A percentile compares a stretch with the other conserved stretches of the same genome.
These are phyloP conservation scores for Cenococcum geophilum DNA, from an alignment of 495 filamentous ascomycete species.

Conservation along the genomic window DNA sequence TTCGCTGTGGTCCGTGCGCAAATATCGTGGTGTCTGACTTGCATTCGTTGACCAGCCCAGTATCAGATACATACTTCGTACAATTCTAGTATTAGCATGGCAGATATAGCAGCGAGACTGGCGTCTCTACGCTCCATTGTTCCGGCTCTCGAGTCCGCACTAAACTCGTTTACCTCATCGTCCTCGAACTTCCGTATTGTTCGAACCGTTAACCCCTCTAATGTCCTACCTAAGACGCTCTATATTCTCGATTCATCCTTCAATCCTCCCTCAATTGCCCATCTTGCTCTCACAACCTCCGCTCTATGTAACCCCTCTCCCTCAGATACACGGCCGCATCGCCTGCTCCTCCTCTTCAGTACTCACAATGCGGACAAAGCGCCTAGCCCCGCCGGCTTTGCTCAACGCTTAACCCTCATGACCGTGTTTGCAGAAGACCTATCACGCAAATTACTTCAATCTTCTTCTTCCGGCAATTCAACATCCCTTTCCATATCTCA, in stretches of 20 bases:
- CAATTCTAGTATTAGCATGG: not conserved
- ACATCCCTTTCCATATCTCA: not conserved
- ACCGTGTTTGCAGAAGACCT: slow-evolving; percentile 66
- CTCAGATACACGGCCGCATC: slow-evolving; percentile 35
- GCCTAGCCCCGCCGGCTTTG: slow-evolving; percentile 72
- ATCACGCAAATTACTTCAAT: slow-evolving; percentile 14
- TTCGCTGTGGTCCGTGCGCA: not conserved
- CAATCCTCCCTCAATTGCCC: slow-evolving; percentile 86
- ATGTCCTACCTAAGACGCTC: slow-evolving; percentile 45
- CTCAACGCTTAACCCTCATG: slow-evolving; percentile 84
- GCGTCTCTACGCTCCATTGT: slow-evolving; percentile 20
- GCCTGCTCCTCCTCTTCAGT: slow-evolving; percentile 74
- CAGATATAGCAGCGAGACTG: slow-evolving; percentile 21
- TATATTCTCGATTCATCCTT: slow-evolving; percentile 92
- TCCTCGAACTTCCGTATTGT: slow-evolving; percentile 54
- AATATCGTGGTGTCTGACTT: too few relatives aligned
- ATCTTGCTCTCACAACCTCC: slow-evolving; percentile 65
- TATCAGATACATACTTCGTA: too few relatives aligned
- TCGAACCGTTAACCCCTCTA: slow-evolving; percentile 44
- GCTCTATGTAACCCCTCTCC: slow-evolving; percentile 47
- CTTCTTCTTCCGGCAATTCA: not conserved
- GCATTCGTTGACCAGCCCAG: too few relatives aligned
- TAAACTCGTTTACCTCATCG: slow-evolving; percentile 55
- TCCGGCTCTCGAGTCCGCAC: slow-evolving; percentile 37
- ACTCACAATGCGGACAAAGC: slow-evolving; percentile 94